Percentiles rank a stretch among this genome's conserved stretches.
Conservation (phyloP, 139 green algal genomes). For the Chlorella vulgaris region DNA sequence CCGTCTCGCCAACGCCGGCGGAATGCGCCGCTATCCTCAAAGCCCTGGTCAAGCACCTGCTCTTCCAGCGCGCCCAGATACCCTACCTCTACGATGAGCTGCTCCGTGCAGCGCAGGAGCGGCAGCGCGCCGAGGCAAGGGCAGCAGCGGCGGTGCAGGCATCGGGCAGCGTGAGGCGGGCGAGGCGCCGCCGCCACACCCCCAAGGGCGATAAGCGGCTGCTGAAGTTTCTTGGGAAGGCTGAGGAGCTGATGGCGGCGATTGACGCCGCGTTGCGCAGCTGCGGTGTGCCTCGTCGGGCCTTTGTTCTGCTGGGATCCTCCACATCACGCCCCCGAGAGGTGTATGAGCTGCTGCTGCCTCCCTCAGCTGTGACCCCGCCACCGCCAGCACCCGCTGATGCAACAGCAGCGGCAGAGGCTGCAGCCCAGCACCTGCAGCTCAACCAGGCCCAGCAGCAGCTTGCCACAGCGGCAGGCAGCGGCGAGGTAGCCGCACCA, state of each 20-base stretch:
- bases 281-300: neutral
- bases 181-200: neutral
- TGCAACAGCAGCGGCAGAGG: neutral
- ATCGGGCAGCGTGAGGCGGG: neutral
- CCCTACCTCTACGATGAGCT: conserved; percentile 34
- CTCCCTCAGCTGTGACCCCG: neutral
- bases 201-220: conserved; percentile 3
- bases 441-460: conserved; percentile 1
- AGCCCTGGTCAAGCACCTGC: conserved; percentile 35
- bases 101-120: neutral
- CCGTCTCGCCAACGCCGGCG: neutral
- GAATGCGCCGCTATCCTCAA: neutral
- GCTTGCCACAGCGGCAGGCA: neutral
- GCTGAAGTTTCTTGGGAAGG: conserved; percentile 11
- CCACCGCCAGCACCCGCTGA: neutral
- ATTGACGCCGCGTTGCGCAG: neutral
- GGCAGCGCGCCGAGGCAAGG: neutral
- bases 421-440: neutral
- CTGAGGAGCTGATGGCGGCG: conserved; percentile 13
- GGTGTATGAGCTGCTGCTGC: conserved; percentile 28
- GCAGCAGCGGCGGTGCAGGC: too few relatives aligned
- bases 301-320: conserved; percentile 27
- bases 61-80: conserved; percentile 34
- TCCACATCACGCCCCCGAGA: conserved; percentile 18
- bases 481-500: too few relatives aligned